Conservation (phyloP, 1,284 basidiomycete species). For the Schizophyllum commune region DNA sequence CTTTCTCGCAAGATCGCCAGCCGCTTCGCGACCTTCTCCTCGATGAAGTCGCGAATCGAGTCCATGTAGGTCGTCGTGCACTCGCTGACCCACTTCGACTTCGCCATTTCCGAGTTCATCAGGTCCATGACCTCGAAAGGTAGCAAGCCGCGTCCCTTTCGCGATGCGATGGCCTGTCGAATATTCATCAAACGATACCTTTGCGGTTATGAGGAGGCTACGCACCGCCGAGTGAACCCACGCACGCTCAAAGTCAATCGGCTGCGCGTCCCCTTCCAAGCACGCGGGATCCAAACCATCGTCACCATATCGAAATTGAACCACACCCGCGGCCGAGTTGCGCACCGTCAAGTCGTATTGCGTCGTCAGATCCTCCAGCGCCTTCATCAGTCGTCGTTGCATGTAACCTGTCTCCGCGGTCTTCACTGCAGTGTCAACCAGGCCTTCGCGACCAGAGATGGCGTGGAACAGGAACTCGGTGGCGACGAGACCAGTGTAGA, state of each 20-base stretch:
- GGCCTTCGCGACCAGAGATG: constrained; percentile 96
- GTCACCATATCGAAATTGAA: constrained; percentile 97
- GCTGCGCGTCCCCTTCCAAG: constrained; percentile 70
- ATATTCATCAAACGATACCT: background rate
- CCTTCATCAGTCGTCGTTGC: constrained; percentile 98
- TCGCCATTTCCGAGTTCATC: constrained; percentile 57
- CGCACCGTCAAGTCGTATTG: constrained; percentile 98
- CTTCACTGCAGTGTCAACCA: constrained; percentile 99
- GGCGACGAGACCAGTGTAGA: constrained; percentile 90
- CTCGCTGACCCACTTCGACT: constrained; percentile 55
- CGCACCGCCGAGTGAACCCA: constrained; percentile 83
- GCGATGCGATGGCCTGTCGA: constrained; percentile 52
- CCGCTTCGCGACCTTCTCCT: constrained; percentile 58
- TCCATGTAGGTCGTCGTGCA: constrained; percentile 76
- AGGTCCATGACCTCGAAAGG: constrained; percentile 86
- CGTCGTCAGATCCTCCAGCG: constrained; percentile 93
- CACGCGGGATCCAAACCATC: constrained; percentile 97
- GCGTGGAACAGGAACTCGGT: constrained; percentile 99
- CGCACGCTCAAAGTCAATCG: constrained; percentile 83
- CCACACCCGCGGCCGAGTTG: constrained; percentile 93
- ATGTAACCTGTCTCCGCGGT: constrained; percentile 99
- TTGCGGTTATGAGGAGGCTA: constrained; percentile 15
- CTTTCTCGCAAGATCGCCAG: constrained; percentile 66
- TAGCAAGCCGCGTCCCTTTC: constrained; percentile 58
- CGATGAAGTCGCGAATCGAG: constrained; percentile 72